Base-by-base conservation (phyloP, 208 protist species). In the Vickermania ingenoplastis region DNA sequence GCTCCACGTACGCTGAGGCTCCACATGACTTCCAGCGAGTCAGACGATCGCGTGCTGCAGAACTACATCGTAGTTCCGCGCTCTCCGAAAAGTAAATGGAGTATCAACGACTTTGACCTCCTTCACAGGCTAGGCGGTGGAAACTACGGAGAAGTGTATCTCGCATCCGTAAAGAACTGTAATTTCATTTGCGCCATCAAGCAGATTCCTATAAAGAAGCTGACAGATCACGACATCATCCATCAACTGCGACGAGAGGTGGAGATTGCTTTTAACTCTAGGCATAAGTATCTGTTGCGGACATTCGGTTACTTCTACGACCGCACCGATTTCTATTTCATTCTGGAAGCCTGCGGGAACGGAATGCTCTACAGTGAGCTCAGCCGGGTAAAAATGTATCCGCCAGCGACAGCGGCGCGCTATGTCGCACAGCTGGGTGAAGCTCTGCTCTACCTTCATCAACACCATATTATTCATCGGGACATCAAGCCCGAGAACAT, bases 171-270 rank as follows among this genome's bases (percentile, higher is more conserved):
- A 55, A 98, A 97, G 63, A 81, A 82, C 26, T 96, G 79, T 60
- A 98, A 99, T 63, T 99, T 92, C 72, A 89, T 99, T 26, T 95
- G 98, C 3, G 98, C 98, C 0, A 84, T 99, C 26, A 99, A 99
- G 80, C 94, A 98, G 59, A 70, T 97, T 11, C 83, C 88, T 5
- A 94, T 99, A 54, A 82, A 85, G 55, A 95, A 99, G 70, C 69
- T 99, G 3, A 77, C 92, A 2, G 90, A 98, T 61, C 83, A 94
- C 31, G 83, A 95, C 31, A 95, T 99, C 28, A 93, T 98, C 29
- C 95, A 96, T 50, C 98, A 99, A 79, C 86, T 99, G 14, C 73
- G 97, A 2, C 83, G 98, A 23, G 98, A 99, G 73, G 98, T 99
- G 59, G 98, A 99, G 70, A 99, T 99, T 57, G 97, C 99, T 58